Conservation (phyloP, 148 eudicot genomes). For the Vaccinium myrtillus region DNA sequence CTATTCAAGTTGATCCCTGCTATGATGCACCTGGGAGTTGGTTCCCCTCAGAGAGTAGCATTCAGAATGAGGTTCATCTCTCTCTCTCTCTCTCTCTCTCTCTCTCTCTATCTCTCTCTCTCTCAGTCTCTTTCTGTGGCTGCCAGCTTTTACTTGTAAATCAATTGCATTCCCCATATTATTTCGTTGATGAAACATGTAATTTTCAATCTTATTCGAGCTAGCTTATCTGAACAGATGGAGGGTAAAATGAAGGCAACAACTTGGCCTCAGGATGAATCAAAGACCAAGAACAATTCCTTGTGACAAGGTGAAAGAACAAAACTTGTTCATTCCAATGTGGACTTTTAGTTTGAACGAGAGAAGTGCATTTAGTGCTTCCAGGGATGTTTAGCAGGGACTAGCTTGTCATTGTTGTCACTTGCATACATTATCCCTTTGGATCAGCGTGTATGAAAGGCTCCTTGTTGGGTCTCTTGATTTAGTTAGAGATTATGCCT, state of each 20-base stretch:
- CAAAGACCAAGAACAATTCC: no score
- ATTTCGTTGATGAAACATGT: no score
- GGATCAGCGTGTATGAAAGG: not conserved
- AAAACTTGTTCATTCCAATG: not conserved
- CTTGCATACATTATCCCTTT: not conserved
- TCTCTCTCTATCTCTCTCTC: not conserved
- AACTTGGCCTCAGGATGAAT: no score
- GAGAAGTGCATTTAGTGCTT: not conserved
- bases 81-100: slow-evolving; percentile 25
- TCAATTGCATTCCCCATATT: no score
- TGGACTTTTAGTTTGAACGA: not conserved
- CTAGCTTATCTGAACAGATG: no score
- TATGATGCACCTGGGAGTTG: slow-evolving; percentile 90
- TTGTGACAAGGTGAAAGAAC: no score
- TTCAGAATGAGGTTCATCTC: slow-evolving; percentile 54
- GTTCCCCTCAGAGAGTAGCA: slow-evolving; percentile 74
- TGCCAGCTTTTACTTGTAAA: no score
- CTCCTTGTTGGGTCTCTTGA: not conserved
- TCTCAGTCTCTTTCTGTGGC: no score
- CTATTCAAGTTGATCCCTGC: slow-evolving; percentile 92
- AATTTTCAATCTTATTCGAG: no score
- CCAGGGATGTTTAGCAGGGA: not conserved
- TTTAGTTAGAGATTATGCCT: not conserved
- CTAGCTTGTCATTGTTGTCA: not conserved
- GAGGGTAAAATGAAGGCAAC: no score